Evolutionary conservation across 2,329 filamentous ascomycete species (phyloP).

Genomic region (Aspergillus sclerotialis): DNA sequence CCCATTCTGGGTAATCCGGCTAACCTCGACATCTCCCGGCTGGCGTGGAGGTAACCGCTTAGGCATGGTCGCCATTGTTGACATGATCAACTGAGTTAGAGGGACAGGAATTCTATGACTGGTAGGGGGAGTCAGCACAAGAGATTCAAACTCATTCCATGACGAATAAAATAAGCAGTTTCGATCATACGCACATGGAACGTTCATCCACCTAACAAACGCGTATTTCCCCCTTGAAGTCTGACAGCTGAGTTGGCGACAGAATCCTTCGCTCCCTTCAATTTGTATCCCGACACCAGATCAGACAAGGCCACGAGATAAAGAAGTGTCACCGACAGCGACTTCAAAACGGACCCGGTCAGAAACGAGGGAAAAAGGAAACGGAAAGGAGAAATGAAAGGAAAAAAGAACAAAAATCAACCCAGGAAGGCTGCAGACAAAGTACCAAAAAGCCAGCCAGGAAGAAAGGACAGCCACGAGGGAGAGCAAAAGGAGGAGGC

Average conservation of each 20-base stretch:
- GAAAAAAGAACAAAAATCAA: no score
- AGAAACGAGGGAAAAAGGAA: constrained; percentile 1
- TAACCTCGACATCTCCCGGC: constrained; percentile 15
- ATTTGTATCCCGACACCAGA: no score
- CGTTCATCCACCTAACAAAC: background rate
- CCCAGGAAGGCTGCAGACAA: no score
- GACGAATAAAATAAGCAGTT: background rate
- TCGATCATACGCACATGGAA: background rate
- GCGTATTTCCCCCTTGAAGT: background rate
- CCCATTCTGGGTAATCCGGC: constrained; percentile 64
- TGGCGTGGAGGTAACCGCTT: constrained; percentile 27
- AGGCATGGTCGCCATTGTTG: constrained; percentile 36
- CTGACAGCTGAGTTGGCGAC: background rate
- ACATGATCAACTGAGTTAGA: background rate
- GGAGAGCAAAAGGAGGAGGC: constrained; percentile 3
- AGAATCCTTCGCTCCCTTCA: no score
- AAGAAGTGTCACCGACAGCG: background rate
- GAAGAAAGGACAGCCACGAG: constrained; percentile 1
- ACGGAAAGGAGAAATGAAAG: constrained; percentile 1
- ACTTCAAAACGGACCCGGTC: constrained; percentile 1
- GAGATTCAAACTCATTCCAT: background rate
- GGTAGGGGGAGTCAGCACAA: background rate
- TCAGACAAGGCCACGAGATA: background rate
- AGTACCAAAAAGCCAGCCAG: no score
- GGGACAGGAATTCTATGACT: background rate